Base-by-base conservation (phyloP, 2,329 filamentous ascomycete species). In the Sclerotinia glacialis region DNA sequence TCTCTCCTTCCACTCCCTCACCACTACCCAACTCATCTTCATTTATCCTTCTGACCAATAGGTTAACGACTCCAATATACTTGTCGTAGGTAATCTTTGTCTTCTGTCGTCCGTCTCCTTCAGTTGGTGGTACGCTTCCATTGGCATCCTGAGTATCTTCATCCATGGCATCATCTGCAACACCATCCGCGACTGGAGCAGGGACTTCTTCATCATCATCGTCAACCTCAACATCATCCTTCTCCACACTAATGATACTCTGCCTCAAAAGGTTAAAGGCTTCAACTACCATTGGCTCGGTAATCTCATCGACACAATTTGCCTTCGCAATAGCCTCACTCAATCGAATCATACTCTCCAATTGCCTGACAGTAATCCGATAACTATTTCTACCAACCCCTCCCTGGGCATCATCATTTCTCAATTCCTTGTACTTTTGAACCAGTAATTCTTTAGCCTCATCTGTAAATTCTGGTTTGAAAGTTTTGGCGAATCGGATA, bases 271-370 rank as follows among this genome's bases (percentile, higher is more conserved):
- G 85, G 73, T 95, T 92, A 78, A 90, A 98, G 0, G 94, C 95
- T 79, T 99, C 95, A 50, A 90, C 85, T 21, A 99, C 95, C 79
- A 98, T 96, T 0, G 86, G 85, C 1, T 90, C 84, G 0, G 88
- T 88, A 69, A 99, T 90, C 70, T 97, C 93, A 73, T 94, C 91
- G 18, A 97, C 92, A 76, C 95, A 99, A 77, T 97, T 98, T 67
- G 93, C 92, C 79, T 98, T 98, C 67, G 95, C 95, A 72, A 99
- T 97, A n/a, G 95, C 95, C 78, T 99, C 95, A 65, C 90, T 94
- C 66, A 99, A 82, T 70, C 95, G 92, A 72, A 99, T 98, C 84
- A 99, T 88, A 76, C 90, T 94, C 79, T 99, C 95, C 2, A 99
- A 84, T 78, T 99, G 95, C 76, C 95, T 87, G 60, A 99, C 95